Evolutionary conservation across 345 rosid genomes (phyloP).

Genomic region (Moringa oleifera): DNA sequence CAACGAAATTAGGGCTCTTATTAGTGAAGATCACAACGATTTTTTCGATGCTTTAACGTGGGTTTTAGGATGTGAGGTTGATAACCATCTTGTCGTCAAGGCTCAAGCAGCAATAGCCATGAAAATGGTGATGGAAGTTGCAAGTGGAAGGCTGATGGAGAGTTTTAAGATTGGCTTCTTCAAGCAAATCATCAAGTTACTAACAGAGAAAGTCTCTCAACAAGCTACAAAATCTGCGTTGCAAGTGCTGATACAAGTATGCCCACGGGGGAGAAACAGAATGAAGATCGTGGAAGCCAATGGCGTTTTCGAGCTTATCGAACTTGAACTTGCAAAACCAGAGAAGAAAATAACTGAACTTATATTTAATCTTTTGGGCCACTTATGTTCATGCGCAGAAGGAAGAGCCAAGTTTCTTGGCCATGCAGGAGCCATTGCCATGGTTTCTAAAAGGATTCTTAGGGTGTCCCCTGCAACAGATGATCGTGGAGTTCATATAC

Average conservation of each 20-base stretch:
- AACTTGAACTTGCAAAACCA: constrained; percentile 40
- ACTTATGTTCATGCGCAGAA: constrained; percentile 60
- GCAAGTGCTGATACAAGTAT: constrained; percentile 37
- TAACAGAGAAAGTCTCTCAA: constrained; percentile 21
- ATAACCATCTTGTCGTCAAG: constrained; percentile 14
- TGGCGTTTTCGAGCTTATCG: constrained; percentile 52
- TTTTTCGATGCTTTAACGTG: constrained; percentile 40
- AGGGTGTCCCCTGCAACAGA: constrained; percentile 43
- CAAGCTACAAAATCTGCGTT: constrained; percentile 48
- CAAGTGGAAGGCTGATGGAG: constrained; percentile 23
- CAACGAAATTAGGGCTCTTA: constrained; percentile 22
- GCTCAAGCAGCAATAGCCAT: constrained; percentile 23
- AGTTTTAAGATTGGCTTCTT: constrained; percentile 44
- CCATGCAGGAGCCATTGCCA: constrained; percentile 51
- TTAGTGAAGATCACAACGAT: constrained; percentile 23
- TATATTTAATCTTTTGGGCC: constrained; percentile 37
- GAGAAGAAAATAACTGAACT: constrained; percentile 42
- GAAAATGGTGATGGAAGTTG: constrained; percentile 16
- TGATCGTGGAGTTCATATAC: constrained; percentile 51
- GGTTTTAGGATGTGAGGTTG: constrained; percentile 27
- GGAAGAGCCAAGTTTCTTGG: constrained; percentile 58
- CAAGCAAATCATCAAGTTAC: constrained; percentile 28
- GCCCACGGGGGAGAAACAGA: constrained; percentile 56
- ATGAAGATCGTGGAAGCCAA: constrained; percentile 44
- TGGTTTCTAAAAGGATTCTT: constrained; percentile 47